A percentile compares a stretch with the other conserved stretches of the same genome.
Evolutionary conservation across 768 basidiomycete species (phyloP).

Genomic region (Xanthoconium purpureum): DNA sequence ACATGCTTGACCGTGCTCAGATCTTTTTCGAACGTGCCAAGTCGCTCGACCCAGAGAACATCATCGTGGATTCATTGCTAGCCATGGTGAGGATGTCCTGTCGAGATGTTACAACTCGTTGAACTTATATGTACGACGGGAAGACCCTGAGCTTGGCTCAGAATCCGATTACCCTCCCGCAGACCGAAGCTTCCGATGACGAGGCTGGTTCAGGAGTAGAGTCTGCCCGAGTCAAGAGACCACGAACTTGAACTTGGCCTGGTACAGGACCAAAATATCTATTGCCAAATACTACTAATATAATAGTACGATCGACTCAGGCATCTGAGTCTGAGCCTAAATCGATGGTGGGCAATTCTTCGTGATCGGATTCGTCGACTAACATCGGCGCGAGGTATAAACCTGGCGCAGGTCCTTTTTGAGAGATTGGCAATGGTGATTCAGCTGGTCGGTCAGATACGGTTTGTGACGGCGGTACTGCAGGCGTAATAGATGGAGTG

Average conservation of each 20-base stretch:
- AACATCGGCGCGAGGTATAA: conserved; percentile 8
- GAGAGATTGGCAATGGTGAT: not conserved
- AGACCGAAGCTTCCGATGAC: conserved; percentile 36
- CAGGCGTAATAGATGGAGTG: not conserved
- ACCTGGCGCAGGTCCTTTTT: conserved; percentile 3
- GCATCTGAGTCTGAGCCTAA: conserved; percentile 75
- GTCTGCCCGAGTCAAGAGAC: conserved; percentile 10
- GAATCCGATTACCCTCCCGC: conserved; percentile 1
- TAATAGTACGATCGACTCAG: not conserved
- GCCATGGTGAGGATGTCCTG: conserved; percentile 40
- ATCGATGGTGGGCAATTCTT: conserved; percentile 76
- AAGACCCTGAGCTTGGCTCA: conserved; percentile 28
- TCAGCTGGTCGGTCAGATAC: not conserved
- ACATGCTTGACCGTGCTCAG: conserved; percentile 46
- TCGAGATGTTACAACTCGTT: not conserved
- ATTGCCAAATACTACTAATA: not conserved
- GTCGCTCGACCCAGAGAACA: conserved; percentile 55
- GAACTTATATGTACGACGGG: not conserved
- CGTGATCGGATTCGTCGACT: conserved; percentile 54
- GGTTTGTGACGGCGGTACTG: not conserved
- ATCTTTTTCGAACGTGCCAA: conserved; percentile 64
- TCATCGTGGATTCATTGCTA: conserved; percentile 51
- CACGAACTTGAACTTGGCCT: conserved; percentile 9
- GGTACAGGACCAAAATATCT: not conserved
- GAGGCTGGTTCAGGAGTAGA: conserved; percentile 22